These are phyloP conservation scores for Sungouiozyma ichnusensis DNA, from an alignment of 805 yeast species.

Conservation along the genomic window DNA sequence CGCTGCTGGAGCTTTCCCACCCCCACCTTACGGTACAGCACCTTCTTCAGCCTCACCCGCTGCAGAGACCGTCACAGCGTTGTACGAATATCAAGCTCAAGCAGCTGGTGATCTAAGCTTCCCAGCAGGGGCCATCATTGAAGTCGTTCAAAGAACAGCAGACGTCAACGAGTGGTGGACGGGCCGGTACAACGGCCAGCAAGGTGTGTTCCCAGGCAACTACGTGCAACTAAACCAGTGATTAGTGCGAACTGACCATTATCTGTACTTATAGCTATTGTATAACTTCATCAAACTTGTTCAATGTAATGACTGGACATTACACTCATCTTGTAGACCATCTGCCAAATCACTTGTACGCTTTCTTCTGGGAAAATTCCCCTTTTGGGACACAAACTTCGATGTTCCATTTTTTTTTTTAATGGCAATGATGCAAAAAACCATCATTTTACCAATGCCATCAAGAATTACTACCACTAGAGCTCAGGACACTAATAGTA, in stretches of 20 bases:
- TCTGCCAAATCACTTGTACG: background rate
- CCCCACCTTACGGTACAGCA: constrained; percentile 27
- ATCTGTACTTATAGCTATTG: background rate
- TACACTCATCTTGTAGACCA: too few relatives aligned
- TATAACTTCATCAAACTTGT: too few relatives aligned
- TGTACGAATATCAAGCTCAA: constrained; percentile 87
- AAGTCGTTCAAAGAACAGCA: constrained; percentile 67
- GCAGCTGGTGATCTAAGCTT: constrained; percentile 86
- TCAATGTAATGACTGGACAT: too few relatives aligned
- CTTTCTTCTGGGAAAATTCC: background rate
- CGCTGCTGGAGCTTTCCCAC: constrained; percentile 12
- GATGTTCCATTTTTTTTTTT: too few relatives aligned
- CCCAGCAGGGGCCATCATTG: constrained; percentile 79
- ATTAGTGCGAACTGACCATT: too few relatives aligned
- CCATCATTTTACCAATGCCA: background rate
- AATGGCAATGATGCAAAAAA: too few relatives aligned
- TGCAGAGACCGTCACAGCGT: constrained; percentile 68
- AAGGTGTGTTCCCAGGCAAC: constrained; percentile 94
- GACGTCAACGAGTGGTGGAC: constrained; percentile 99
- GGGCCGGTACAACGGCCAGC: constrained; percentile 70
- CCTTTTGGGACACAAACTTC: background rate
- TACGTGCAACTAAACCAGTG: constrained; percentile 64
- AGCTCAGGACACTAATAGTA: too few relatives aligned
- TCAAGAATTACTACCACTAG: too few relatives aligned
- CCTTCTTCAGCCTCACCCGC: constrained; percentile 31